Evolutionary conservation across 2,329 filamentous ascomycete species (phyloP).

Genomic region (Bimuria novae-zelandiae): DNA sequence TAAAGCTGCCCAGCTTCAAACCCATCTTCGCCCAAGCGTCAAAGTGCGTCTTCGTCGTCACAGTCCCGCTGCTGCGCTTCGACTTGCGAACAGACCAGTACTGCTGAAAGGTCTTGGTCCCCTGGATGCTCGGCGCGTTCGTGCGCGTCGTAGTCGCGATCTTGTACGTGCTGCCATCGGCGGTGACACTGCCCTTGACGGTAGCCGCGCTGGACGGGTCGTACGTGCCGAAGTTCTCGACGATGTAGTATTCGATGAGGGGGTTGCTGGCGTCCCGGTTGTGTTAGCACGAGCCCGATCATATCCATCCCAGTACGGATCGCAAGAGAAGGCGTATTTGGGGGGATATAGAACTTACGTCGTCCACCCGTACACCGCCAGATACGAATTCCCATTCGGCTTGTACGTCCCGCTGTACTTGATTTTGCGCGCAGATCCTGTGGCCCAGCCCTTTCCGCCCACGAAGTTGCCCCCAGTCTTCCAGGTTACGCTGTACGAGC

Average conservation of each 20-base stretch:
- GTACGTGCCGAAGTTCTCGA: constrained; percentile 56
- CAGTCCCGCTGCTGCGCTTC: constrained; percentile 54
- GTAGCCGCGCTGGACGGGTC: constrained; percentile 51
- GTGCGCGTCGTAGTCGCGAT: constrained; percentile 55
- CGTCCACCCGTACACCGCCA: constrained; percentile 62
- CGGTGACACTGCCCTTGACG: constrained; percentile 55
- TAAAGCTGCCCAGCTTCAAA: constrained; percentile 21
- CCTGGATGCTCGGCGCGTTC: constrained; percentile 58
- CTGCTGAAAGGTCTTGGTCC: constrained; percentile 58
- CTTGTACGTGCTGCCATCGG: constrained; percentile 58
- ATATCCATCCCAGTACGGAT: no score
- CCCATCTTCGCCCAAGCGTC: constrained; percentile 32
- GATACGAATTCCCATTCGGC: constrained; percentile 28
- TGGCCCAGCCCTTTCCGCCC: constrained; percentile 36
- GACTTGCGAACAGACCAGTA: constrained; percentile 57
- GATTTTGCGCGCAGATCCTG: constrained; percentile 41
- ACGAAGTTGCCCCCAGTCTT: constrained; percentile 31
- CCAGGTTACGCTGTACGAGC: constrained; percentile 31
- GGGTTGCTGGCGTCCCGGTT: constrained; percentile 54
- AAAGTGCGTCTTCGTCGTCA: constrained; percentile 35
- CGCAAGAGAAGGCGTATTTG: no score
- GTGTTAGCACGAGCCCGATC: no score
- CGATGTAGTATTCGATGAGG: constrained; percentile 62
- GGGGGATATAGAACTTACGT: no score
- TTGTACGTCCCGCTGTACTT: constrained; percentile 27